A percentile compares a stretch with the other conserved stretches of the same genome.
These are phyloP conservation scores for Fennellomyces sp. DNA, from an alignment of 371 early-diverging fungal species.

Conservation along the genomic window DNA sequence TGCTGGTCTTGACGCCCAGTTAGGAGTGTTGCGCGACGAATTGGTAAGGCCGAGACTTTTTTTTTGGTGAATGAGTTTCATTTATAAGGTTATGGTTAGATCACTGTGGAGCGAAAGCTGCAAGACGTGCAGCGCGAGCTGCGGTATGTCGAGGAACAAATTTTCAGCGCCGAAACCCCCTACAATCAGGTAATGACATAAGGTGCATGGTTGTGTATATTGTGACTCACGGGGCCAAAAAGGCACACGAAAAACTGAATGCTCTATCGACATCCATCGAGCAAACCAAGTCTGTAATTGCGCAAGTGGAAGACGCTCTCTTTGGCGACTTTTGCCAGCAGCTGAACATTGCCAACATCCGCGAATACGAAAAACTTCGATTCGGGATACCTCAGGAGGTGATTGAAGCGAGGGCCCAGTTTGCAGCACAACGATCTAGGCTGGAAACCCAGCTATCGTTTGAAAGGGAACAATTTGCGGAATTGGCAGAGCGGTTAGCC, in stretches of 20 bases:
- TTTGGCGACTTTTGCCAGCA: conserved; percentile 81
- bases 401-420: conserved; percentile 73
- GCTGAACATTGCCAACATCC: conserved; percentile 74
- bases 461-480: conserved; percentile 75
- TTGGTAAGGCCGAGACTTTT: conserved; percentile 30
- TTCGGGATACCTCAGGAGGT: conserved; percentile 71
- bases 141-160: conserved; percentile 7
- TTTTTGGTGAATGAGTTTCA: background rate
- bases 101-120: conserved; percentile 9
- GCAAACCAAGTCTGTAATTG: conserved; percentile 53
- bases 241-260: conserved; percentile 17
- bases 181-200: conserved; percentile 4
- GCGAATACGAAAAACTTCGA: conserved; percentile 77
- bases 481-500: conserved; percentile 60
- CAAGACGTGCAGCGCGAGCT: conserved; percentile 7
- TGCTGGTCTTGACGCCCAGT: conserved; percentile 61
- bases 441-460: conserved; percentile 77
- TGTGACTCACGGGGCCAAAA: background rate
- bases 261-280: conserved; percentile 41
- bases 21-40: conserved; percentile 63
- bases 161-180: conserved; percentile 4
- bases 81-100: conserved; percentile 1
- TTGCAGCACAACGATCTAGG: conserved; percentile 75
- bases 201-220: background rate
- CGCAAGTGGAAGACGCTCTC: conserved; percentile 68